phyloP scores from a whole-genome alignment of 2,329 filamentous ascomycete species.

The Dothiorella sarmentorum region DNA sequence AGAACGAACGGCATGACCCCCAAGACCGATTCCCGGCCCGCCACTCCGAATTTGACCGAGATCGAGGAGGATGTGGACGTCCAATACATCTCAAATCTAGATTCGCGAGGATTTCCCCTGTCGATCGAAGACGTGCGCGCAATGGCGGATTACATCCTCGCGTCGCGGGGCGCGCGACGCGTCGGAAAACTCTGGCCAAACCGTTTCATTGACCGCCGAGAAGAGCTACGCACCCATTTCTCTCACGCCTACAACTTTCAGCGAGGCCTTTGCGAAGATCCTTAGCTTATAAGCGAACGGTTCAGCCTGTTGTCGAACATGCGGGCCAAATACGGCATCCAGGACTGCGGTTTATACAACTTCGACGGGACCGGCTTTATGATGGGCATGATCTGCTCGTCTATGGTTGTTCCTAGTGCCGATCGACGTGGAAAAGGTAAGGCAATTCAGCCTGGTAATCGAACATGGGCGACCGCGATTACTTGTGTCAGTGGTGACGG shows the following conservation, averaged over 20 bases:
- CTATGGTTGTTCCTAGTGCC: slow-evolving; percentile 28
- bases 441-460: slow-evolving; percentile 26
- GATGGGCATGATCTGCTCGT: slow-evolving; percentile 28
- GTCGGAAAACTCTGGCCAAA: slow-evolving; percentile 22
- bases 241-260: slow-evolving; percentile 20
- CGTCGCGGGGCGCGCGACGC: slow-evolving; percentile 11
- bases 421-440: slow-evolving; percentile 23
- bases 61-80: slow-evolving; percentile 23
- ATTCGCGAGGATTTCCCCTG: slow-evolving; percentile 18
- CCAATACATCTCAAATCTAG: slow-evolving; percentile 21
- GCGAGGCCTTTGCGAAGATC: slow-evolving; percentile 20
- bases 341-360: slow-evolving; percentile 23
- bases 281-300: slow-evolving; percentile 14
- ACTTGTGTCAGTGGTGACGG: slow-evolving; percentile 19
- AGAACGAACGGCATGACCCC: slow-evolving; percentile 19
- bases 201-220: slow-evolving; percentile 21
- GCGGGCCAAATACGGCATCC: slow-evolving; percentile 20
- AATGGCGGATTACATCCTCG: slow-evolving; percentile 23
- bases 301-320: neutral
- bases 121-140: slow-evolving; percentile 20
- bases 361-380: slow-evolving; percentile 33
- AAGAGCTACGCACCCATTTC: slow-evolving; percentile 19
- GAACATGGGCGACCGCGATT: slow-evolving; percentile 29
- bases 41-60: slow-evolving; percentile 13
- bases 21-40: neutral